These are phyloP conservation scores for Entomortierella beljakovae DNA, from an alignment of 192 early-diverging fungal genomes.

Conservation along the genomic window DNA sequence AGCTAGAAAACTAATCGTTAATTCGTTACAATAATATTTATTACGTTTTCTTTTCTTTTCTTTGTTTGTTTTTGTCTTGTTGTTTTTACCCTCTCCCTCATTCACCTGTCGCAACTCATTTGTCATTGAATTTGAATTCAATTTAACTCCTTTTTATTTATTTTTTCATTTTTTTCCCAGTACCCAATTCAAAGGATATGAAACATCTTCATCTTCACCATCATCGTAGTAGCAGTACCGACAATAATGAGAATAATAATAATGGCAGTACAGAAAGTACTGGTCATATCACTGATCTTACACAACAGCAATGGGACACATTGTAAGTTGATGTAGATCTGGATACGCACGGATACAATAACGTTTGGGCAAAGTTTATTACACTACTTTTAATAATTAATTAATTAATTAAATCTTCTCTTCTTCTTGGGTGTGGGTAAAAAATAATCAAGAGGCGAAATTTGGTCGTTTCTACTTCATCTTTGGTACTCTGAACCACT, in stretches of 20 bases:
- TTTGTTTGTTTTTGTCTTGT: not conserved
- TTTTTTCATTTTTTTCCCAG: not conserved
- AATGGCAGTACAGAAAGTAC: constrained; percentile 2
- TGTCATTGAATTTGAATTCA: constrained; percentile 1
- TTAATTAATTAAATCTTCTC: too few species aligned
- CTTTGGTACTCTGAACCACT: constrained; percentile 52
- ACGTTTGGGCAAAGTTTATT: not conserved
- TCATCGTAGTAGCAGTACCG: not conserved
- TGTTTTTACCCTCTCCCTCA: not conserved
- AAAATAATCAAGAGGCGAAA: constrained; percentile 36
- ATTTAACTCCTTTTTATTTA: not conserved
- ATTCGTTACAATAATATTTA: too few species aligned
- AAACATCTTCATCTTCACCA: constrained; percentile 16
- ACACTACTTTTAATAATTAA: constrained; percentile 8
- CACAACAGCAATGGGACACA: constrained; percentile 45
- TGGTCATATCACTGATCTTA: constrained; percentile 43
- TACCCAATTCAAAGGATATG: constrained; percentile 1
- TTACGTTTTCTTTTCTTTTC: not conserved
- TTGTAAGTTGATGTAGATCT: constrained; percentile 25
- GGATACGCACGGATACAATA: not conserved
- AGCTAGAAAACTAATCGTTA: not conserved
- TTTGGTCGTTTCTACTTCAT: constrained; percentile 49
- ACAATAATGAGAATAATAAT: constrained; percentile 20
- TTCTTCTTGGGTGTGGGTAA: too few species aligned
- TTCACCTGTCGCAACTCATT: not conserved